Evolutionary conservation across 495 filamentous ascomycete genomes (phyloP).

Genomic region (Xylaria bambusicola): DNA sequence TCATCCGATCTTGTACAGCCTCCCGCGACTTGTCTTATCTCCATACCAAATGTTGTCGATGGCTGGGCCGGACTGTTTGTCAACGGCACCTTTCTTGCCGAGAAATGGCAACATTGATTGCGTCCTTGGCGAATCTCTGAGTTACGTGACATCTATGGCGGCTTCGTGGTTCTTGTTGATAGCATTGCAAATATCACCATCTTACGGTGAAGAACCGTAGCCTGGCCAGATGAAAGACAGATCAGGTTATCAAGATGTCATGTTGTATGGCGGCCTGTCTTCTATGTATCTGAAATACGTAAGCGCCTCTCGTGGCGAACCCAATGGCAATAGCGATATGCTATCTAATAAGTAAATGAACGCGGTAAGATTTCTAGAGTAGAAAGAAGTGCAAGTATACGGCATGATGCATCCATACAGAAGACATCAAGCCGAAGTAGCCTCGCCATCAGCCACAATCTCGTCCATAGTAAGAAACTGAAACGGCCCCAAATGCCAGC

Average conservation of each 20-base stretch:
- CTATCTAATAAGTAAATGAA: background rate
- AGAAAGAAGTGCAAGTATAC: background rate
- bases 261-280: background rate
- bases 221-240: background rate
- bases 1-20: background rate
- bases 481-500: conserved; percentile 43
- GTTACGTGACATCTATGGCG: no score
- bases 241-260: background rate
- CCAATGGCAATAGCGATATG: background rate
- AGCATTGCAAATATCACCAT: background rate
- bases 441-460: conserved; percentile 41
- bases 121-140: no score
- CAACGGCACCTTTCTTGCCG: no score
- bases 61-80: background rate
- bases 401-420: conserved; percentile 1
- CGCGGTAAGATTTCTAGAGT: background rate
- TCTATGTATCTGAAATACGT: background rate
- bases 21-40: background rate
- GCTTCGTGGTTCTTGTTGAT: background rate
- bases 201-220: background rate
- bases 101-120: no score
- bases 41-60: background rate
- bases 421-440: conserved; percentile 15
- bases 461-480: conserved; percentile 40
- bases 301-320: background rate